Percentiles rank a stretch among this genome's conserved stretches.
These are phyloP conservation scores for Silene noctiflora DNA, from an alignment of 179 eudicot genomes.

Conservation along the genomic window DNA sequence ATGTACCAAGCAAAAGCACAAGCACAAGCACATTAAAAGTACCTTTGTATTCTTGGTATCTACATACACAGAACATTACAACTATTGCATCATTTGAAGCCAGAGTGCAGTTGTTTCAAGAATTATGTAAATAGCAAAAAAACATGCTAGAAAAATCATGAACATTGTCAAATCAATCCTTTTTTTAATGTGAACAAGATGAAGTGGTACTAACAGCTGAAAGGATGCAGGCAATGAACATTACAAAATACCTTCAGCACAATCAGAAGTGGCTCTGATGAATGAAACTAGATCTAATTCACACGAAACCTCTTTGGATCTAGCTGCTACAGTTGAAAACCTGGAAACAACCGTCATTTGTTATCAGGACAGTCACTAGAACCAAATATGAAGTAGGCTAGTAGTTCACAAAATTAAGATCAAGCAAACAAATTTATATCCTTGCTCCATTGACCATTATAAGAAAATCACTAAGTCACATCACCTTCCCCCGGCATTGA, in stretches of 20 bases:
- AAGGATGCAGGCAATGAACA: background rate
- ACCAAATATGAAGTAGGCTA: background rate
- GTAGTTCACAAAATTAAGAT: constrained; percentile 27
- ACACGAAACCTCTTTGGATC: constrained; percentile 32
- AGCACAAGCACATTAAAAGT: background rate
- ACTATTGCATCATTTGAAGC: background rate
- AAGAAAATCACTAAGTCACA: constrained; percentile 6
- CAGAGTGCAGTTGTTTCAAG: background rate
- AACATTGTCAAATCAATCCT: background rate
- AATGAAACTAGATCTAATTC: constrained; percentile 51
- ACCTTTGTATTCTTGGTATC: background rate
- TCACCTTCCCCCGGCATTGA: constrained; percentile 6
- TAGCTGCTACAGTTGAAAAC: constrained; percentile 59
- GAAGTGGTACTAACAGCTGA: background rate
- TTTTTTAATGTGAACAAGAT: background rate
- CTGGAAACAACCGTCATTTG: constrained; percentile 55
- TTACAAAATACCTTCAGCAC: constrained; percentile 52
- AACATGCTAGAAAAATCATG: background rate
- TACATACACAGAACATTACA: background rate
- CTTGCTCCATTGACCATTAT: background rate
- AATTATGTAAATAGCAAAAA: background rate
- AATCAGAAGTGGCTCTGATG: constrained; percentile 45
- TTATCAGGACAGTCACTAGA: constrained; percentile 38
- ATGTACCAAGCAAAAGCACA: background rate
- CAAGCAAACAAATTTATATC: constrained; percentile 8